A percentile compares a stretch with the other conserved stretches of the same genome.
phyloP scores from a whole-genome alignment of 352 stramenopile species.

The Pythium brachiatum region DNA sequence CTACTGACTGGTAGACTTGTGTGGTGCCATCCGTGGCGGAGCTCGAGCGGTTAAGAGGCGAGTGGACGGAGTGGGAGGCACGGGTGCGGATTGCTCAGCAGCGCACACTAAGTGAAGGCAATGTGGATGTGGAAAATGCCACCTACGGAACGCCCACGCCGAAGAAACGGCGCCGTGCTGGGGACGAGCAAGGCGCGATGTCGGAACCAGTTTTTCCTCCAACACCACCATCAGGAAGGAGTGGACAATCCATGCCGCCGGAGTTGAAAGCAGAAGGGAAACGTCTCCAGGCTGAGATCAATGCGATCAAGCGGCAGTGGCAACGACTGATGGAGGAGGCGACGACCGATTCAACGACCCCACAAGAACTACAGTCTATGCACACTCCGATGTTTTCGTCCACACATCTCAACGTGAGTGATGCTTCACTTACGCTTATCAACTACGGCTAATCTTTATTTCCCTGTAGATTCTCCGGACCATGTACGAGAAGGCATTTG shows the following conservation, averaged over 20 bases:
- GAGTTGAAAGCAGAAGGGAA: constrained; percentile 13
- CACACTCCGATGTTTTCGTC: constrained; percentile 27
- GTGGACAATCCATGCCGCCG: not conserved
- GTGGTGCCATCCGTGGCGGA: not conserved
- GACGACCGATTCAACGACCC: not conserved
- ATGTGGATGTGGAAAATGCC: not conserved
- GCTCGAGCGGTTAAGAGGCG: constrained; percentile 2
- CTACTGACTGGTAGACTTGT: not conserved
- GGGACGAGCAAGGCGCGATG: not conserved
- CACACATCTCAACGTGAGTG: constrained; percentile 31
- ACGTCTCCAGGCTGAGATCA: constrained; percentile 9
- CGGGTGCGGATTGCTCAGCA: constrained; percentile 1
- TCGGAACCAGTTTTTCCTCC: constrained; percentile 2
- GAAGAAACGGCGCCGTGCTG: constrained; percentile 3
- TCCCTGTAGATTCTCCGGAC: constrained; percentile 28
- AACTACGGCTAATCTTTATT: not conserved
- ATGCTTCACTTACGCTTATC: too few species aligned
- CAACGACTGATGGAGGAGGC: constrained; percentile 20
- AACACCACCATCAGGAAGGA: not conserved
- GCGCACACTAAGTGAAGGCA: not conserved
- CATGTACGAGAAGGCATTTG: constrained; percentile 28
- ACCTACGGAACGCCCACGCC: not conserved
- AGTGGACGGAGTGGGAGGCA: constrained; percentile 16
- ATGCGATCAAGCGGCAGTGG: constrained; percentile 16
- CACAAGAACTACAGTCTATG: not conserved